phyloP scores from a whole-genome alignment of 768 basidiomycete species.

The Suillus placidus region DNA sequence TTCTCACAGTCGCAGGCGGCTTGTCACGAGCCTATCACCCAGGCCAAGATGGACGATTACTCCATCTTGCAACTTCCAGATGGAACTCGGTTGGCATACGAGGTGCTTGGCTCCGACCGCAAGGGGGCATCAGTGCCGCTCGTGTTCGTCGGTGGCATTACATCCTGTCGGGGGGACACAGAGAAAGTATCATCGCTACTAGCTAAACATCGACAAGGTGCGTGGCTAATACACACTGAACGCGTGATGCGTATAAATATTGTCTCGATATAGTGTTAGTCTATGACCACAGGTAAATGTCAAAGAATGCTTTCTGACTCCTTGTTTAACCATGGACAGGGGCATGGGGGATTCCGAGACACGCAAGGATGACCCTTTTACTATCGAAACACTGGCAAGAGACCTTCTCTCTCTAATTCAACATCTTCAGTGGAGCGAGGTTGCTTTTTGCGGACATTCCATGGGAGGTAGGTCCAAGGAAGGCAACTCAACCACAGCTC shows the following conservation, averaged over 20 bases:
- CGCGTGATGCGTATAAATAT: neutral
- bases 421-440: slow-evolving; percentile 42
- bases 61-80: slow-evolving; percentile 38
- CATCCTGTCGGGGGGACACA: slow-evolving; percentile 42
- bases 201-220: neutral
- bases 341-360: slow-evolving; percentile 50
- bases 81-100: slow-evolving; percentile 47
- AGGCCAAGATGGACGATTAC: slow-evolving; percentile 7
- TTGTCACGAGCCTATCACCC: neutral
- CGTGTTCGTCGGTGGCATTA: slow-evolving; percentile 47
- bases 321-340: slow-evolving; percentile 22
- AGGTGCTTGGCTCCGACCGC: slow-evolving; percentile 44
- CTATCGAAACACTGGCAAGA: slow-evolving; percentile 48
- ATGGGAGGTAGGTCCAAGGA: slow-evolving; percentile 47
- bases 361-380: slow-evolving; percentile 40
- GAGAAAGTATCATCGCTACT: slow-evolving; percentile 25
- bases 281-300: slow-evolving; percentile 42
- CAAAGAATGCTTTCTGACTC: neutral
- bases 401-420: slow-evolving; percentile 46
- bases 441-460: slow-evolving; percentile 51
- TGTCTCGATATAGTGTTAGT: slow-evolving; percentile 39
- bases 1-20: neutral
- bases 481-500: neutral
- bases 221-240: neutral
- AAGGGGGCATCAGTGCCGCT: slow-evolving; percentile 37